These are phyloP conservation scores for Linnemannia hyalina DNA, from an alignment of 192 early-diverging fungal species.

Conservation along the genomic window DNA sequence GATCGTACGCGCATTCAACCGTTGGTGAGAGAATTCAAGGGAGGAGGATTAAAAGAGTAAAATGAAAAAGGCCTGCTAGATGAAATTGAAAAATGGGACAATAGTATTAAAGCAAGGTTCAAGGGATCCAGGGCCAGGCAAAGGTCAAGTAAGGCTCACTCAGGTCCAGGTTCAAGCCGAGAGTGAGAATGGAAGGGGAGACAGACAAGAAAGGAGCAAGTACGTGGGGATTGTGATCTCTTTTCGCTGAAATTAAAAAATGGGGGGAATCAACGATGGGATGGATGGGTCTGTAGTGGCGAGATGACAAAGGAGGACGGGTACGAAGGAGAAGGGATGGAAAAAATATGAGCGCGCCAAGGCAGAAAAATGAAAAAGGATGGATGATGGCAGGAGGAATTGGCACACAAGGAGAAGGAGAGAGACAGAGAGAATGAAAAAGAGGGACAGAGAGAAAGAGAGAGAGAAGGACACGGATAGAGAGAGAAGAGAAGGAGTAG, in stretches of 20 bases:
- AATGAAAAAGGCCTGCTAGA: slow-evolving; percentile 6
- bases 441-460: slow-evolving; percentile 2
- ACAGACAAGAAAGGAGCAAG: neutral
- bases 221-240: neutral
- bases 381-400: slow-evolving; percentile 2
- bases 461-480: neutral
- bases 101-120: slow-evolving; percentile 7
- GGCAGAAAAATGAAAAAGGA: slow-evolving; percentile 7
- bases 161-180: slow-evolving; percentile 8
- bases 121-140: neutral
- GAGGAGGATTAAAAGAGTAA: neutral
- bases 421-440: slow-evolving; percentile 1
- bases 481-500: slow-evolving; percentile 5
- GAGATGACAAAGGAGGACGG: neutral
- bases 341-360: slow-evolving; percentile 4
- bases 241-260: neutral
- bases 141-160: neutral
- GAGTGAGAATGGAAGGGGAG: neutral
- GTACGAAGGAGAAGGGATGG: neutral
- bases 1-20: slow-evolving; percentile 23
- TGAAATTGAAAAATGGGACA: slow-evolving; percentile 19
- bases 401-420: slow-evolving; percentile 8
- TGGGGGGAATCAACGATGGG: neutral
- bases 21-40: slow-evolving; percentile 7
- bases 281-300: slow-evolving; percentile 5